Conservation (phyloP, 768 basidiomycete species). For the Tulasnella sp. region DNA sequence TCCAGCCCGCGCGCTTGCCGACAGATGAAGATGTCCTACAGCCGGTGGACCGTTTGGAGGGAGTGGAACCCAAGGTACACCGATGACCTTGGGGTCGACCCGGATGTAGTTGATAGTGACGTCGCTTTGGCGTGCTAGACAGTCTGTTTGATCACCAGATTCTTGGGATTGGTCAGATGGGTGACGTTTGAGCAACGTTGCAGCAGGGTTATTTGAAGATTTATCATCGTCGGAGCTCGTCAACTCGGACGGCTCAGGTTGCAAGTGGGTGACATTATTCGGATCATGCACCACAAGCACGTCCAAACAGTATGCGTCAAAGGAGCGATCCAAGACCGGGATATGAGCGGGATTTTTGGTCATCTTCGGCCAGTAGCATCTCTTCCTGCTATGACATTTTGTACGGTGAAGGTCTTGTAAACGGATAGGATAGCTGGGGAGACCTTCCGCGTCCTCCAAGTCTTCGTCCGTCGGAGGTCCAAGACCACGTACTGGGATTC, state of each 20-base stretch:
- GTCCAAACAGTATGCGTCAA: not conserved
- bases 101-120: not conserved
- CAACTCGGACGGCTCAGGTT: not conserved
- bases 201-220: too few relatives aligned
- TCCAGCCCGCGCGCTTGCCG: not conserved
- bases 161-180: not conserved
- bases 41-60: not conserved
- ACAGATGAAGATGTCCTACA: not conserved
- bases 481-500: not conserved
- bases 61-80: not conserved
- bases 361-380: conserved; percentile 3
- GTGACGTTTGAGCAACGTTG: too few relatives aligned
- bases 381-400: not conserved
- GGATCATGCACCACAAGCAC: not conserved
- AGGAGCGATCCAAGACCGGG: not conserved
- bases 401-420: not conserved
- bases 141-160: not conserved
- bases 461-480: not conserved
- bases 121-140: not conserved
- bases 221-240: too few relatives aligned
- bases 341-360: not conserved
- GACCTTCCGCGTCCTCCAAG: not conserved
- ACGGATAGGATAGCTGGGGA: not conserved
- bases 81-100: not conserved
- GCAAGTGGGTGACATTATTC: not conserved